Evolutionary conservation across 306 rosid species (phyloP), one percentile per base, ranked within the genome.

Genomic region (Mimosa pudica): DNA sequence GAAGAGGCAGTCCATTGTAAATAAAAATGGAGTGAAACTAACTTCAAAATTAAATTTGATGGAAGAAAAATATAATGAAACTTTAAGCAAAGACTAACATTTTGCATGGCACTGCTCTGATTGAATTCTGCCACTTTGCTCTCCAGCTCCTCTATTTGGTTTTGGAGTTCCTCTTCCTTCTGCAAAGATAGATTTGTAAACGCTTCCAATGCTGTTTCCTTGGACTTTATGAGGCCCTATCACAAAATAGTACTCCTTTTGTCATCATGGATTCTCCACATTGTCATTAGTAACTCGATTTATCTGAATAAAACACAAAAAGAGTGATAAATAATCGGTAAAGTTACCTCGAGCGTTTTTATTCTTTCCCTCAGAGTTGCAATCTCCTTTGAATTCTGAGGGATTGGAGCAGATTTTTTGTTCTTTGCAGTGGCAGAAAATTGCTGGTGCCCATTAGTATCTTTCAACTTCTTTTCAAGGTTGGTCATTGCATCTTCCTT

Each of bases 311-410:
- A 75, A 35, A 24, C 32, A 54, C 60, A 17, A 1, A 72, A 66
- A 51, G 61, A 64, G 58, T 57, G 8, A n/a, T 41, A 77, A 20
- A 71, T 11, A 10, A 75, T 52, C n/a, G 54, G 73, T 33, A 44
- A 81, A 69, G 18, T 80, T 96, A 96, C 99, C 99, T 96, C 93
- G 2, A 96, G 99, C 71, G 84, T 77, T 84, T 89, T 89, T 81
- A 88, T 86, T 85, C 79, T 96, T 85, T 90, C 96, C 87, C 74
- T 90, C 69, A 91, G 89, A 82, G 81, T 84, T 35, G 89, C 77
- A 76, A 88, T 86, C 84, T 92, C 98, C 82, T 89, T 92, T 2
- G 84, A 70, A 70, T 83, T 77, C 57, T 80, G 91, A 71, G 88
- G 83, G 71, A 66, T 76, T 32, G 92, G 69, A 77, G 81, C 55